Percentiles rank a stretch among this genome's conserved stretches.
Conservation (phyloP, 2,329 filamentous ascomycete genomes). For the Aspergillus sp. region DNA sequence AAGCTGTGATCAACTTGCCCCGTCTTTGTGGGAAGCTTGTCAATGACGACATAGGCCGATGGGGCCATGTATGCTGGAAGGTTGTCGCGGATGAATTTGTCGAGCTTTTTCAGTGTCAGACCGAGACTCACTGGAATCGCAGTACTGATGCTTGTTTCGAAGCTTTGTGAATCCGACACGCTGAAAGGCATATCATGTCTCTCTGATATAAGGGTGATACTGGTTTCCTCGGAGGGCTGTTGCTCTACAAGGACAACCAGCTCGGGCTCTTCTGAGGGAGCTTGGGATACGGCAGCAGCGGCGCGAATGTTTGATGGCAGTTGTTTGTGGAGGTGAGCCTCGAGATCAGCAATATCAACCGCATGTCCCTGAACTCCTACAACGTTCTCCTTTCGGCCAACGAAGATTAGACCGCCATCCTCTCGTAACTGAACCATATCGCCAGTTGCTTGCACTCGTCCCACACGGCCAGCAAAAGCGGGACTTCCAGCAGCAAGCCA, state of each 20-base stretch:
- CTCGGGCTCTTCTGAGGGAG: conserved; percentile 16
- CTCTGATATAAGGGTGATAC: conserved; percentile 26
- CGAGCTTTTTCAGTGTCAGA: conserved; percentile 39
- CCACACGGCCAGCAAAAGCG: conserved; percentile 27
- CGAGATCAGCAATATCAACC: conserved; percentile 42
- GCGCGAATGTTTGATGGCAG: conserved; percentile 33
- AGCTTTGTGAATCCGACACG: conserved; percentile 10
- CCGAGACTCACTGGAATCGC: conserved; percentile 33
- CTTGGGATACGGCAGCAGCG: conserved; percentile 27
- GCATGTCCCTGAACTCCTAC: conserved; percentile 38
- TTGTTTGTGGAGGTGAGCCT: conserved; percentile 36
- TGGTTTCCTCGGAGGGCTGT: conserved; percentile 22
- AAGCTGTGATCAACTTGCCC: conserved; percentile 31
- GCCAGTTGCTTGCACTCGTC: conserved; percentile 31
- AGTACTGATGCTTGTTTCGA: conserved; percentile 17
- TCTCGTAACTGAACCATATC: conserved; percentile 32
- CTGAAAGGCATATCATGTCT: conserved; percentile 23
- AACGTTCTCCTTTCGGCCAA: conserved; percentile 36
- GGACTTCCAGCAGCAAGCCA: conserved; percentile 37
- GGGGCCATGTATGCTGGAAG: conserved; percentile 49
- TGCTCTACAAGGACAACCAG: conserved; percentile 37
- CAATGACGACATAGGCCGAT: conserved; percentile 43
- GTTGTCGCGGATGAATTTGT: conserved; percentile 44
- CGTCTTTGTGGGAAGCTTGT: conserved; percentile 32
- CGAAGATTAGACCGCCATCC: conserved; percentile 29